These are phyloP conservation scores for Apiotrichum veenhuisii DNA, from an alignment of 1,284 basidiomycete genomes.

Conservation along the genomic window DNA sequence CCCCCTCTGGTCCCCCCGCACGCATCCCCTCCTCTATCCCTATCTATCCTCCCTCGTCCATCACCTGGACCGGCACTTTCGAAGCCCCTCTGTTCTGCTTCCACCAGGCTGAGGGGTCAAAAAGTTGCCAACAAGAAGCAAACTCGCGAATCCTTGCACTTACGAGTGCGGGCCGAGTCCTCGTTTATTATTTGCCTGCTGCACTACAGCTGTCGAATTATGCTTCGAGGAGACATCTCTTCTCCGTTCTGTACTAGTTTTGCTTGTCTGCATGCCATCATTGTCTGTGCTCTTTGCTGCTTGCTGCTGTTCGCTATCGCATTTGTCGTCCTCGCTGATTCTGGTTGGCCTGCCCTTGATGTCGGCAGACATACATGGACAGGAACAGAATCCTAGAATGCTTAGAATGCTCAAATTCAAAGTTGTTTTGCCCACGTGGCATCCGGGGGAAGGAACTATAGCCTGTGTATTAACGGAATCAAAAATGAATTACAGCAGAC, in stretches of 20 bases:
- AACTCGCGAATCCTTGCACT: background rate
- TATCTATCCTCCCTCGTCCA: background rate
- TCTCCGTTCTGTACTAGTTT: background rate
- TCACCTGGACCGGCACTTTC: slow-evolving; percentile 40
- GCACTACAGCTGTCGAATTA: slow-evolving; percentile 29
- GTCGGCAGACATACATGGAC: too few relatives aligned
- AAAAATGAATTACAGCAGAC: too few relatives aligned
- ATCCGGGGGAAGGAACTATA: too few relatives aligned
- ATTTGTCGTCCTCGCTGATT: too few relatives aligned
- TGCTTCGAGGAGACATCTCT: slow-evolving; percentile 44
- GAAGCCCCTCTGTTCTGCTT: slow-evolving; percentile 46
- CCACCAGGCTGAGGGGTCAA: slow-evolving; percentile 46
- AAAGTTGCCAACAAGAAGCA: slow-evolving; percentile 40
- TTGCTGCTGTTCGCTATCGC: too few relatives aligned
- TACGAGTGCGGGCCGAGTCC: slow-evolving; percentile 20
- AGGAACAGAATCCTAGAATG: too few relatives aligned
- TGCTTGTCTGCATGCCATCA: background rate
- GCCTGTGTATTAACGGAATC: too few relatives aligned
- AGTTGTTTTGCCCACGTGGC: too few relatives aligned
- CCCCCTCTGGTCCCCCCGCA: too few relatives aligned
- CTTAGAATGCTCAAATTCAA: too few relatives aligned
- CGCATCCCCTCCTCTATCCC: background rate
- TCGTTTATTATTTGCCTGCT: slow-evolving; percentile 36
- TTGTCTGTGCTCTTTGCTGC: background rate
- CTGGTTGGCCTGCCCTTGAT: too few relatives aligned